Evolutionary conservation across 1,139 yeast species (phyloP), one percentile per base, ranked within the genome.

Genomic region (Hanseniaspora uvarum): DNA sequence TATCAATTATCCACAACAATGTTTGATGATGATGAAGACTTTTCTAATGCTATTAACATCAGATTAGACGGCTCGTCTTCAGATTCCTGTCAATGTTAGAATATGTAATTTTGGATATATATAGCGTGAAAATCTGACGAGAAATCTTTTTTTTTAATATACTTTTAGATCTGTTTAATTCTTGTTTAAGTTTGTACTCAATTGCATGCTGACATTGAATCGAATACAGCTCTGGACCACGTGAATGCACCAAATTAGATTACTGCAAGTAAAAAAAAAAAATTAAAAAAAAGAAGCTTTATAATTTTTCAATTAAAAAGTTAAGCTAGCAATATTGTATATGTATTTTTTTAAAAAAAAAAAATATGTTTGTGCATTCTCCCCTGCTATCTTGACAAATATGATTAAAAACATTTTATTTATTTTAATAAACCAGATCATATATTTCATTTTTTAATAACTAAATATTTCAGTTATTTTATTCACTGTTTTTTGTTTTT

Each of bases 21-120:
- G 56, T 54, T 54, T 45, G 87, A 86, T 58, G 87, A 85, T 60
- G 84, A 82, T 62, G 96, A 88, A 64, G 97, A 92, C 68, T 89
- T 87, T 68, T 86, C 94, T 53, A 97, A 92, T 69, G 96, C 97
- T 44, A 89, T 92, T 59, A 89, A 89, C 68, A 89, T 92, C 64
- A 94, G 87, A 65, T 77, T 89, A 64, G 97, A 89, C 64, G 83
- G 82, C 54, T 43, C 48, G 18, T 96, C 87, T 57, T 72, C 78
- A 55, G 74, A 80, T 56, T 78, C 83, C 12, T 89, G 96, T 74
- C 83, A 82, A 18, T 88, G 96, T 70, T 87, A 65, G 65, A 10
- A 14, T 7, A 14, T 2, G 11, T n/a, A n/a, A 4, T 7, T 18
- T 5, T 4, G 2, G n/a, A 14, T 14, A 14, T 38, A 38, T 23